A percentile compares a stretch with the other conserved stretches of the same genome.
Evolutionary conservation across 805 yeast species (phyloP).

Genomic region (Jamesozyma spencerorum): DNA sequence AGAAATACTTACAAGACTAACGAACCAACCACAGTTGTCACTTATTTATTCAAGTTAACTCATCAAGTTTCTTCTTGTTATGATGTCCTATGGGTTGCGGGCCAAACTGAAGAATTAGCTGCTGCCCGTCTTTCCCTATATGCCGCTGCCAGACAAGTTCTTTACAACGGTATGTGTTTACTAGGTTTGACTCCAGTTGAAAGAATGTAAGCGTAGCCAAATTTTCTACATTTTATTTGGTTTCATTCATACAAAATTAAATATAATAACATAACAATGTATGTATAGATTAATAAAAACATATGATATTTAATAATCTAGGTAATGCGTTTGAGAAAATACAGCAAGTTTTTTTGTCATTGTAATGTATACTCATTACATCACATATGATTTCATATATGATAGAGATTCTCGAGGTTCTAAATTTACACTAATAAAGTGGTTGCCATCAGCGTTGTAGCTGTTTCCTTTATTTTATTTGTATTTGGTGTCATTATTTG

Average conservation of each 20-base stretch:
- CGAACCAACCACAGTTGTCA: constrained; percentile 91
- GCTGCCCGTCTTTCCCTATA: constrained; percentile 87
- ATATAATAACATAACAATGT: neutral
- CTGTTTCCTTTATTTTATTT: too few species aligned
- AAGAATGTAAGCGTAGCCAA: constrained; percentile 57
- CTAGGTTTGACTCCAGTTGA: constrained; percentile 97
- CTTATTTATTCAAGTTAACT: constrained; percentile 83
- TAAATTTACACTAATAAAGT: too few species aligned
- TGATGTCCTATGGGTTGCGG: constrained; percentile 93
- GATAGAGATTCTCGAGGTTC: too few species aligned
- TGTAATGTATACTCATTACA: too few species aligned
- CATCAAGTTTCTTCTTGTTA: constrained; percentile 95
- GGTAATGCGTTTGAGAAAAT: too few species aligned
- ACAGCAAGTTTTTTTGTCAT: too few species aligned
- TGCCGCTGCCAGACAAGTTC: constrained; percentile 79
- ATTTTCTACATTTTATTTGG: neutral
- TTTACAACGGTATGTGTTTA: constrained; percentile 80
- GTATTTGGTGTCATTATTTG: too few species aligned
- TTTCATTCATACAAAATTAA: neutral
- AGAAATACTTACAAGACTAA: constrained; percentile 72
- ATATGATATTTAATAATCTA: too few species aligned
- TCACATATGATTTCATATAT: too few species aligned
- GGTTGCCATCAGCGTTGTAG: too few species aligned
- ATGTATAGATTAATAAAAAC: too few species aligned
- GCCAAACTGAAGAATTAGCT: constrained; percentile 81